Evolutionary conservation across 495 filamentous ascomycete genomes (phyloP), one percentile per base, ranked within the genome.

Genomic region (Aspergillus steynii): DNA sequence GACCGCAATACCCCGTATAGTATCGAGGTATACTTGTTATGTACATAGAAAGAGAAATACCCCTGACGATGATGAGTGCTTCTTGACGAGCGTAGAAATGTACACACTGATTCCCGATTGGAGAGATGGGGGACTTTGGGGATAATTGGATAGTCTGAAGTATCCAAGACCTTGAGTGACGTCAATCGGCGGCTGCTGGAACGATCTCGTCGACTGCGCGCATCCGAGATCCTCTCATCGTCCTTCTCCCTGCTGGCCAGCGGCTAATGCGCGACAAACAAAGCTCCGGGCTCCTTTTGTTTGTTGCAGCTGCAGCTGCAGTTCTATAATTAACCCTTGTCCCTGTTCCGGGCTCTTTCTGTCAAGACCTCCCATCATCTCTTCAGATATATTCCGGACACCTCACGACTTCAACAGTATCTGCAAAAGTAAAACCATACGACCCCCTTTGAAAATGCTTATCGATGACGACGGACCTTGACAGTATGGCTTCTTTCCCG

Each of bases 181-280:
- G 70, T 74, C 71, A 68, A 54, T 50, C 27, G 69, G 72, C 70
- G 68, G 68, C 70, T 71, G 62, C 66, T 73, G 57, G 60, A 71
- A 69, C 66, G 70, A 69, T 62, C 56, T 42, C 53, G 53, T 46
- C 42, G 64, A 48, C 28, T 37, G 42, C 55, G 61, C 45, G 45
- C 50, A 31, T 46, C 58, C 65, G 55, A 28, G 56, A 46, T 53
- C 20, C 25, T 45, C 10, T 31, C 49, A 42, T 27, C 31, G 5
- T 34, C 31, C 31, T 34, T 9, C 5, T 1, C 5, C 10, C 14
- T 42, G 12, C 37, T 14, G 10, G 37, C 37, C 37, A 12, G 37
- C 37, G 37, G 7, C 37, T 42, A 42, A 42, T 42, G 37, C 1
- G 37, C 37, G 7, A 42, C 37, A 42, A 34, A 7, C 31, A 7